These are phyloP conservation scores for Hymenoscyphus occultus DNA, from an alignment of 2,329 filamentous ascomycete genomes.

Conservation along the genomic window DNA sequence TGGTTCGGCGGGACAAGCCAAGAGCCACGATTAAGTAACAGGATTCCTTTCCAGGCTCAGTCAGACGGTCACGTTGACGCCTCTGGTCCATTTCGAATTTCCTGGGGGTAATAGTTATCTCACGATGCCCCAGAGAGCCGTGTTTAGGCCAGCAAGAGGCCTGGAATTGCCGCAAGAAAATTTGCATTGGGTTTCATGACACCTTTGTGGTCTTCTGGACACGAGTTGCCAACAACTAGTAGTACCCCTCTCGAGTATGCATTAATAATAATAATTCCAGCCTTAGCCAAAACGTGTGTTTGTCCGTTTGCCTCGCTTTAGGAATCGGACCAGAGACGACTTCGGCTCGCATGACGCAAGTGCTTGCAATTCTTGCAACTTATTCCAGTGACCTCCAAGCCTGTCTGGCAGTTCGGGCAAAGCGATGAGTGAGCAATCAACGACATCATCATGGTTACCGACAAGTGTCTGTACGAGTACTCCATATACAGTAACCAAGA, in stretches of 20 bases:
- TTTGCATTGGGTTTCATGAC: conserved; percentile 12
- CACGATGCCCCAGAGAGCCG: neutral
- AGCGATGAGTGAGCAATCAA: neutral
- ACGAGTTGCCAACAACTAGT: conserved; percentile 1
- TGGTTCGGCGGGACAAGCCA: neutral
- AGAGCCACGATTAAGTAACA: conserved; percentile 13
- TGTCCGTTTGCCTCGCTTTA: neutral
- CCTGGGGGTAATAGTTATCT: conserved; percentile 12
- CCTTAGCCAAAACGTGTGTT: conserved; percentile 24
- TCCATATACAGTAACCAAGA: neutral
- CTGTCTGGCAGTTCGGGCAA: neutral
- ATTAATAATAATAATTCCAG: conserved; percentile 9
- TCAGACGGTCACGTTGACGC: conserved; percentile 9
- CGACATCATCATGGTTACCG: neutral
- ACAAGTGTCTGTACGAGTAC: neutral
- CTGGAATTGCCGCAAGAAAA: conserved; percentile 15
- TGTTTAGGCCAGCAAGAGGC: conserved; percentile 1
- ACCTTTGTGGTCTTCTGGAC: neutral
- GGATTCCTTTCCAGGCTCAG: conserved; percentile 7
- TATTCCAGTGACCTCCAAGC: neutral
- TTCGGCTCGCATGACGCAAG: conserved; percentile 1
- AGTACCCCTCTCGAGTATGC: neutral
- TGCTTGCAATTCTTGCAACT: neutral
- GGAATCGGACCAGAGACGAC: no score
- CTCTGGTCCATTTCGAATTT: conserved; percentile 1